A percentile compares a stretch with the other conserved stretches of the same genome.
Conservation (phyloP, 78 protist genomes). For the Dictyostelium intermedium region DNA sequence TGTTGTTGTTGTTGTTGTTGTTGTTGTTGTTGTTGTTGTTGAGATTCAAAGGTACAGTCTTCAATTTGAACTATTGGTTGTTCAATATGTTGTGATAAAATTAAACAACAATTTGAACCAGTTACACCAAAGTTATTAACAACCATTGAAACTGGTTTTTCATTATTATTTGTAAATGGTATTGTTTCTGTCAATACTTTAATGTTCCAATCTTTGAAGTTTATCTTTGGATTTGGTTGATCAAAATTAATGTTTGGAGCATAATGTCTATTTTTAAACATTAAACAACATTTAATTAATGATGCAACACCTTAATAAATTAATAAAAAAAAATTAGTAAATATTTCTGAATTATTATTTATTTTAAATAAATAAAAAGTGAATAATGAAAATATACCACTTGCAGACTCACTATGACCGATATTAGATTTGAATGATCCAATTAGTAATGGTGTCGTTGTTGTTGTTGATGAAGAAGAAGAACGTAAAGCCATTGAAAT, state of each 20-base stretch:
- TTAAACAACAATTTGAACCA: conserved; percentile 83
- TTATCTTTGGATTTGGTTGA: conserved; percentile 33
- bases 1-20: background rate
- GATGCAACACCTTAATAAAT: conserved; percentile 70
- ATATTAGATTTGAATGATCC: conserved; percentile 28
- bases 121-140: conserved; percentile 88
- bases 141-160: conserved; percentile 19
- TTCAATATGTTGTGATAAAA: conserved; percentile 10
- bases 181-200: conserved; percentile 40
- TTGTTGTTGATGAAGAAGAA: background rate
- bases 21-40: background rate
- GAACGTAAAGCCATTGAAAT: background rate
- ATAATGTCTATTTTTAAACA: conserved; percentile 25
- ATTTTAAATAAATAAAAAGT: background rate
- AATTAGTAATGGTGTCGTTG: conserved; percentile 2
- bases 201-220: conserved; percentile 59
- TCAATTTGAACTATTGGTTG: background rate
- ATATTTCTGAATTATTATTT: too few relatives aligned
- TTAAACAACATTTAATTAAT: conserved; percentile 59
- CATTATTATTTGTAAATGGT: conserved; percentile 8
- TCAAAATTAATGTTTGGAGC: conserved; percentile 56
- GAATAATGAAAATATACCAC: background rate
- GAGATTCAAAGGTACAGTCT: too few relatives aligned
- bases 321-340: too few relatives aligned
- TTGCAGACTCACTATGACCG: conserved; percentile 20